Evolutionary conservation across 2,329 filamentous ascomycete species (phyloP).

Genomic region (Aspergillus bombycis): DNA sequence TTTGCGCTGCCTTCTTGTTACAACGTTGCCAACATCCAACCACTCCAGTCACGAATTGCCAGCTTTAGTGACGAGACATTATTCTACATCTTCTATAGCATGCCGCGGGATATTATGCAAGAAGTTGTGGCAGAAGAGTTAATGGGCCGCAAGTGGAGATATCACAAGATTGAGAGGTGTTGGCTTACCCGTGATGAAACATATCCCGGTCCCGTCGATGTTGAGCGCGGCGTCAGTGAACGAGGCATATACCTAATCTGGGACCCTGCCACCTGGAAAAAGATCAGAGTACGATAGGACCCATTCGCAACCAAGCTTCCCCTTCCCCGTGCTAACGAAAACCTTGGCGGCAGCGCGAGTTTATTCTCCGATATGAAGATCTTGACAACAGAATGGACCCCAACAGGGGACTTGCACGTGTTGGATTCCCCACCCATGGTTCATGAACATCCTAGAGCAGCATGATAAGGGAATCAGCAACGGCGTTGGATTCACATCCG

Average conservation of each 20-base stretch:
- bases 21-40: slow-evolving; percentile 67
- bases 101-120: slow-evolving; percentile 67
- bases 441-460: slow-evolving; percentile 33
- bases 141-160: slow-evolving; percentile 56
- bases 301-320: not conserved
- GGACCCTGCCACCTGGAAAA: slow-evolving; percentile 54
- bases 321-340: slow-evolving; percentile 20
- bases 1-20: slow-evolving; percentile 67
- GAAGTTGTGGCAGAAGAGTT: slow-evolving; percentile 67
- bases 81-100: slow-evolving; percentile 71
- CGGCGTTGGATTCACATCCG: slow-evolving; percentile 37
- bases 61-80: slow-evolving; percentile 67
- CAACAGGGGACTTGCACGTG: slow-evolving; percentile 38
- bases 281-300: slow-evolving; percentile 46
- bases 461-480: slow-evolving; percentile 30
- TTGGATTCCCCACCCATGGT: slow-evolving; percentile 40
- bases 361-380: slow-evolving; percentile 54
- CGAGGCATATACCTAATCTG: slow-evolving; percentile 56
- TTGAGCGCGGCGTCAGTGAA: slow-evolving; percentile 52
- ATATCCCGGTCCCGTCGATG: slow-evolving; percentile 51
- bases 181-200: slow-evolving; percentile 55
- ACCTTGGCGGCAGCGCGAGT: slow-evolving; percentile 43
- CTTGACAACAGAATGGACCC: slow-evolving; percentile 52
- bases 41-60: slow-evolving; percentile 60
- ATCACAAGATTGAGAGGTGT: slow-evolving; percentile 56